phyloP scores from a whole-genome alignment of 345 rosid species.

The Carallia brachiata region DNA sequence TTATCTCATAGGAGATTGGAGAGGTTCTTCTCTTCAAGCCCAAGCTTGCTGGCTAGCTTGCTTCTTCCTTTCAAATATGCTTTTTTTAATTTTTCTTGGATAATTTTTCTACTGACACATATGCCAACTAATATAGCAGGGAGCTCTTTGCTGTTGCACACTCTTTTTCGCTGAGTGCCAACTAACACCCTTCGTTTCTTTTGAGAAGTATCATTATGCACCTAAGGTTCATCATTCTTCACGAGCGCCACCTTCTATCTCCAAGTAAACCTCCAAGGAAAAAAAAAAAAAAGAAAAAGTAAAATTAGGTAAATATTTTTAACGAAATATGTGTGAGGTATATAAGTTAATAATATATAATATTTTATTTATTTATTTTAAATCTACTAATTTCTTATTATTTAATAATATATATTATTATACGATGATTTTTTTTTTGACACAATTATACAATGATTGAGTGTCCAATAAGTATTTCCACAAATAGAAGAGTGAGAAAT shows the following conservation, averaged over 20 bases:
- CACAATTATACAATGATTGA: too few relatives aligned
- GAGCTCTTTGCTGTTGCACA: slow-evolving; percentile 76
- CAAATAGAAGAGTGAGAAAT: too few relatives aligned
- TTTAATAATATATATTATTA: too few relatives aligned
- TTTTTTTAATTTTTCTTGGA: slow-evolving; percentile 4
- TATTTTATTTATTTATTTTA: too few relatives aligned
- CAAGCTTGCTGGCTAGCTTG: slow-evolving; percentile 59
- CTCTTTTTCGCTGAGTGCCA: slow-evolving; percentile 45
- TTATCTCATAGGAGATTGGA: slow-evolving; percentile 35
- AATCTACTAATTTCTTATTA: too few relatives aligned
- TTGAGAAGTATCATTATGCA: slow-evolving; percentile 29
- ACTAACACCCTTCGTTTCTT: slow-evolving; percentile 47
- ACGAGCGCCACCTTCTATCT: slow-evolving; percentile 13
- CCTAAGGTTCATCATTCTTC: slow-evolving; percentile 41
- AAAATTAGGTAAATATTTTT: too few relatives aligned
- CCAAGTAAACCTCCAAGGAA: too few relatives aligned
- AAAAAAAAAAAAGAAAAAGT: too few relatives aligned
- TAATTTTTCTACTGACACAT: slow-evolving; percentile 53
- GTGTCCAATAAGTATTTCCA: too few relatives aligned
- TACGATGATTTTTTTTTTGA: too few relatives aligned
- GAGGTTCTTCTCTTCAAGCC: slow-evolving; percentile 73
- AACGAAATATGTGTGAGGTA: too few relatives aligned
- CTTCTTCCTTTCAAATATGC: slow-evolving; percentile 46
- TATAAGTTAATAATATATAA: too few relatives aligned
- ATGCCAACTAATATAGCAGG: slow-evolving; percentile 70